These are phyloP conservation scores for Pseudogymnoascus sp. DNA, from an alignment of 2,329 filamentous ascomycete species.

Conservation along the genomic window DNA sequence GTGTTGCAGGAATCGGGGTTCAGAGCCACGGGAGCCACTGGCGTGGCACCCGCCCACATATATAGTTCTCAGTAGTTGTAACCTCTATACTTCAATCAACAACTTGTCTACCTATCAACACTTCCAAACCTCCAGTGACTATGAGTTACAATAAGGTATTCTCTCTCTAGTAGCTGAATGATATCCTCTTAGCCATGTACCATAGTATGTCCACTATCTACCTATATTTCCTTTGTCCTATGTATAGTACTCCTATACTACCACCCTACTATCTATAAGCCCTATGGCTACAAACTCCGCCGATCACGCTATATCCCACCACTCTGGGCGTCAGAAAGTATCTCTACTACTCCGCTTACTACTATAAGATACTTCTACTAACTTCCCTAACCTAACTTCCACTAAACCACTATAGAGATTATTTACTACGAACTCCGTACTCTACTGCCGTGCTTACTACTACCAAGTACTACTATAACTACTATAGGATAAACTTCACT, in stretches of 20 bases:
- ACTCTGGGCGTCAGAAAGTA: not conserved
- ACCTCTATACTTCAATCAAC: too few relatives aligned
- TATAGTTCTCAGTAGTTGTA: too few relatives aligned
- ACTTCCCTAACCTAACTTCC: not conserved
- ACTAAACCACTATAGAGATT: not conserved
- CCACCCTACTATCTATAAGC: not conserved
- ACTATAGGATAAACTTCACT: not conserved
- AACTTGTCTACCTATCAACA: too few relatives aligned
- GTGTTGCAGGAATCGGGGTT: too few relatives aligned
- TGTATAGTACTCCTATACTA: not conserved
- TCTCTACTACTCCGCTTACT: not conserved
- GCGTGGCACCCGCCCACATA: too few relatives aligned
- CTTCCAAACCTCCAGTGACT: too few relatives aligned
- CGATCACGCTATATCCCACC: conserved; percentile 3
- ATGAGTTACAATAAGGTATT: too few relatives aligned
- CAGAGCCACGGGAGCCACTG: too few relatives aligned
- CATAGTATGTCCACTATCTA: not conserved
- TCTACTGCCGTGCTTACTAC: too few relatives aligned
- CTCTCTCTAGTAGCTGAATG: too few relatives aligned
- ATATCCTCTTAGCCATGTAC: too few relatives aligned
- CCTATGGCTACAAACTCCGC: not conserved
- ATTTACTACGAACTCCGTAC: not conserved
- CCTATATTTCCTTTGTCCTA: not conserved
- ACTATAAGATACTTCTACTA: not conserved
- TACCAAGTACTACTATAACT: too few relatives aligned